Conservation (phyloP, 2,329 filamentous ascomycete species). For the Pseudophaeomoniella oleicola region DNA sequence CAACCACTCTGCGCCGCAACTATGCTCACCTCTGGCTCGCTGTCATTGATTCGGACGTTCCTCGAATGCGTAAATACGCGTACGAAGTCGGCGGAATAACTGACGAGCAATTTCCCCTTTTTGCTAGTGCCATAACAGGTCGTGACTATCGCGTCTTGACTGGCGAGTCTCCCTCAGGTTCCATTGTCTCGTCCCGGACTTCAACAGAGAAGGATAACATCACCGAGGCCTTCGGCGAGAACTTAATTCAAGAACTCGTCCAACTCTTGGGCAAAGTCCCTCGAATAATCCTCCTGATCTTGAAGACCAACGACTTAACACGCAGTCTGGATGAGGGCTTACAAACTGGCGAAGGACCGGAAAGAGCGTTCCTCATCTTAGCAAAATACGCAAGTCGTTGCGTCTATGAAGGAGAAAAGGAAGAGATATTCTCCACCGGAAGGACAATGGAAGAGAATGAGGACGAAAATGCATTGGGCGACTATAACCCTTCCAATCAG, state of each 20-base stretch:
- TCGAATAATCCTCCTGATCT: slow-evolving; percentile 78
- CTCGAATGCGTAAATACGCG: slow-evolving; percentile 74
- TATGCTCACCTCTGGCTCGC: slow-evolving; percentile 98
- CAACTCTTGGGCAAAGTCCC: slow-evolving; percentile 80
- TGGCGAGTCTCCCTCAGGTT: slow-evolving; percentile 25
- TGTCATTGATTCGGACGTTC: slow-evolving; percentile 78
- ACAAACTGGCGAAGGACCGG: slow-evolving; percentile 40
- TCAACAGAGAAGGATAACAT: slow-evolving; percentile 75
- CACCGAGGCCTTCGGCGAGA: slow-evolving; percentile 68
- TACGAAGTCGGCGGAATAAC: slow-evolving; percentile 77
- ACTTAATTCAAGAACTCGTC: slow-evolving; percentile 76
- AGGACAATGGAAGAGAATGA: neutral
- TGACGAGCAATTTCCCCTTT: slow-evolving; percentile 84
- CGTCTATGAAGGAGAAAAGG: slow-evolving; percentile 47
- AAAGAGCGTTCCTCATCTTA: slow-evolving; percentile 49
- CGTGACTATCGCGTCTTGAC: slow-evolving; percentile 70
- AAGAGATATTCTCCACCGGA: slow-evolving; percentile 21
- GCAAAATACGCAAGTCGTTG: slow-evolving; percentile 48
- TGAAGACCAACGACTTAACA: slow-evolving; percentile 96
- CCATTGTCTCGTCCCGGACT: slow-evolving; percentile 42
- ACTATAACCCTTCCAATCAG: neutral
- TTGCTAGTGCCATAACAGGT: slow-evolving; percentile 91
- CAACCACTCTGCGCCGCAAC: slow-evolving; percentile 57
- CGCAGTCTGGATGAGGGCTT: slow-evolving; percentile 79
- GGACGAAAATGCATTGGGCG: neutral